Evolutionary conservation across 176 grass and related monocot species (phyloP).

Genomic region (Hyparrhenia diplandra): DNA sequence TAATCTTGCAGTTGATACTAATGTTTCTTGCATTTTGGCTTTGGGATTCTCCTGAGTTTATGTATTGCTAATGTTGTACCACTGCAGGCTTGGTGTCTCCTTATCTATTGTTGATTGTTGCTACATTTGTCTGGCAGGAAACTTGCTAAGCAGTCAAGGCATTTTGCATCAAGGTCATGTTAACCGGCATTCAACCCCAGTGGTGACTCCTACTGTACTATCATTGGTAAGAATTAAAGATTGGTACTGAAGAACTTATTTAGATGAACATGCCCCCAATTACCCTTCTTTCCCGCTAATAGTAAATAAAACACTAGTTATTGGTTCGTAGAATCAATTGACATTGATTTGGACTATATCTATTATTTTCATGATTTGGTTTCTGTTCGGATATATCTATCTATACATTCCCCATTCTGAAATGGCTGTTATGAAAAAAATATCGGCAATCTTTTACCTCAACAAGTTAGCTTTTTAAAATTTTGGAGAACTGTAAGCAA

Average conservation of each 20-base stretch:
- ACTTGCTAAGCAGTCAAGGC: not conserved
- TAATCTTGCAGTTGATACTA: not conserved
- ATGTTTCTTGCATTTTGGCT: not conserved
- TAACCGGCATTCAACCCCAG: not conserved
- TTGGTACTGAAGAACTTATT: not conserved
- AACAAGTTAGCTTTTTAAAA: not conserved
- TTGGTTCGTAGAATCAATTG: not conserved
- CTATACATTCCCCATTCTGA: not conserved
- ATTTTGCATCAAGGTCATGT: conserved; percentile 14
- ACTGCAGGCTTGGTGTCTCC: not conserved
- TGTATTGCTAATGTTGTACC: not conserved
- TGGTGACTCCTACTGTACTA: conserved; percentile 17
- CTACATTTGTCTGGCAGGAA: conserved; percentile 15
- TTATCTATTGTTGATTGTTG: not conserved
- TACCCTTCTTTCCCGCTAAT: not conserved
- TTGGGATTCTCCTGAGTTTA: not conserved
- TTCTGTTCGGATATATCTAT: not conserved
- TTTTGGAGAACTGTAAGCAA: not conserved
- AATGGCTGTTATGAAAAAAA: not conserved
- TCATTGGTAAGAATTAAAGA: not conserved
- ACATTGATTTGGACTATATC: not conserved
- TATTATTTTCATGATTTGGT: not conserved
- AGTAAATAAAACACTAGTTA: not conserved
- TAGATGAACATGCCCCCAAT: not conserved
- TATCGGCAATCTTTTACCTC: not conserved